phyloP scores from a whole-genome alignment of 306 rosid species.

The Acmispon strigosus region DNA sequence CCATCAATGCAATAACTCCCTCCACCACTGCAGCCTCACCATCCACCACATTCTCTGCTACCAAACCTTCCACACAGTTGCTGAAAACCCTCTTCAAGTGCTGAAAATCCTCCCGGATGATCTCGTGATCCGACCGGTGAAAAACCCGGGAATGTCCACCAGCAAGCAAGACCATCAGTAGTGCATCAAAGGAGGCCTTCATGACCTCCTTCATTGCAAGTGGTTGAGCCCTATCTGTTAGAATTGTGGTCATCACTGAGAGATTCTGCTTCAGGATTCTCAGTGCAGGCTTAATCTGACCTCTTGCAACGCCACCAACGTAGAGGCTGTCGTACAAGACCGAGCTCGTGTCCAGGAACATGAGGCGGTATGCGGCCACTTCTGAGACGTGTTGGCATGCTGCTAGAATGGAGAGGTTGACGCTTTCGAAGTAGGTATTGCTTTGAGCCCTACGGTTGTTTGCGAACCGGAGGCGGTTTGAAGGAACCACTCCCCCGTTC shows the following conservation, averaged over 20 bases:
- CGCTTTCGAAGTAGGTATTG: constrained; percentile 50
- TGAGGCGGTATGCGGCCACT: constrained; percentile 74
- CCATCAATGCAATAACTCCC: constrained; percentile 72
- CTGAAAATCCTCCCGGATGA: constrained; percentile 58
- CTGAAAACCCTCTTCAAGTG: constrained; percentile 50
- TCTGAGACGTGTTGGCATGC: constrained; percentile 72
- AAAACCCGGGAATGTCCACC: constrained; percentile 67
- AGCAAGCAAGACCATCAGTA: constrained; percentile 75
- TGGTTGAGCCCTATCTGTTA: constrained; percentile 63
- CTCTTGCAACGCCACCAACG: constrained; percentile 38
- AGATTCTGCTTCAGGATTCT: constrained; percentile 56
- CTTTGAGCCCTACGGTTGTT: constrained; percentile 18
- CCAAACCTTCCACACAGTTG: constrained; percentile 56
- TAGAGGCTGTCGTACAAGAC: constrained; percentile 68
- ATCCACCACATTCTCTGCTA: constrained; percentile 55
- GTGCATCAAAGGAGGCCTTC: constrained; percentile 67
- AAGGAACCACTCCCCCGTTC: constrained; percentile 38
- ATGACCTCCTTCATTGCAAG: constrained; percentile 72
- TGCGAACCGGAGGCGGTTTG: constrained; percentile 33
- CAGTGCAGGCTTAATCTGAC: constrained; percentile 51
- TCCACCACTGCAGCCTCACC: constrained; percentile 65
- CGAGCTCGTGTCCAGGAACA: constrained; percentile 59
- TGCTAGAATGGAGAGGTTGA: constrained; percentile 33
- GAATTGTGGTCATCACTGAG: constrained; percentile 33
- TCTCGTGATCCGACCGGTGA: constrained; percentile 41